Evolutionary conservation across 495 filamentous ascomycete species (phyloP), one percentile per base, ranked within the genome.

Genomic region (Penicillium verhagenii): DNA sequence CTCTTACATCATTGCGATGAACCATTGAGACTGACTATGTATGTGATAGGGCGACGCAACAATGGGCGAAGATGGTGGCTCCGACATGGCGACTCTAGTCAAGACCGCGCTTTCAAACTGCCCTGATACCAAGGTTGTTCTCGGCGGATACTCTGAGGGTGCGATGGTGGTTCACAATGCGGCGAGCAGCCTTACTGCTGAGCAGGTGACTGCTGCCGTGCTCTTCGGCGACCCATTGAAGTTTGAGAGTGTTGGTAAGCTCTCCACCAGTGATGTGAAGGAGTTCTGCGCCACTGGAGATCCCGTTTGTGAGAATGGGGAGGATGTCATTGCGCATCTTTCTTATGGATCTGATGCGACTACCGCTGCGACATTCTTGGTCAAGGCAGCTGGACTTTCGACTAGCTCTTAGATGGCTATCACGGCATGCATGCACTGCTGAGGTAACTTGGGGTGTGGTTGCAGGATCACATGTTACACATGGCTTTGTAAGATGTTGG

Each of bases 201-300:
- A 53, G 11, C 59, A 70, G 49, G 63, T 74, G 6, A 16, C 65
- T 6, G 62, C 53, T 28, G 66, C 73, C 5, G 80, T 86, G n/a
- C 70, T 83, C 28, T 86, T 86, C 59, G 83, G 82, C 9, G 82
- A 85, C 65, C 83, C 84, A 29, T 67, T 77, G 63, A 75, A 79
- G 57, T 63, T 63, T 1, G 57, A 75, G 29, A 47, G 70, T 3
- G 73, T 85, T 5, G 64, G 74, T 0, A 75, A 78, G 40, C 64
- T 83, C 1, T 53, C 72, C 14, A 56, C 64, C 11, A 66, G 65
- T 26, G 79, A 81, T 43, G 71, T 78, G 7, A 72, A 78, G 64
- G 75, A 78, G 6, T 78, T 75, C 49, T 85, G 83, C 58, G 76
- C 81, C 26, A 24, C 39, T 2, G 75, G 71, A 4, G 83, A 87